Conservation (phyloP, 179 eudicot species). For the Nepenthes alata region DNA sequence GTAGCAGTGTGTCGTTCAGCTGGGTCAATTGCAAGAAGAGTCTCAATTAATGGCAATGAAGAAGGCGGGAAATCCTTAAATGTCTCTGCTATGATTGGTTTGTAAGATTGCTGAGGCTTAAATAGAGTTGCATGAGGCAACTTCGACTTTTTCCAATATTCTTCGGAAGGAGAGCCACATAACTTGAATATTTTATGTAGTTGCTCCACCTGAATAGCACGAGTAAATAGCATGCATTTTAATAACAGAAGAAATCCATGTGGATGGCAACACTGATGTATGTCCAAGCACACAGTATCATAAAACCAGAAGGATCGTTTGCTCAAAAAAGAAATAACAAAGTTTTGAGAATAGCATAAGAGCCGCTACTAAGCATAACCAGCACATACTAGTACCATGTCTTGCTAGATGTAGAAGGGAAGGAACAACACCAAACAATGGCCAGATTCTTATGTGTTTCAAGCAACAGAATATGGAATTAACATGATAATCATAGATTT, state of each 20-base stretch:
- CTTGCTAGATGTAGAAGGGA: too few species aligned
- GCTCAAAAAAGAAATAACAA: background rate
- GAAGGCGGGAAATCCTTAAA: conserved; percentile 66
- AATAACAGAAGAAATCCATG: background rate
- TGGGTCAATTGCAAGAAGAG: conserved; percentile 70
- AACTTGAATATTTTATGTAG: conserved; percentile 69
- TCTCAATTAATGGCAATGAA: conserved; percentile 54
- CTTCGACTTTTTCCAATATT: conserved; percentile 74
- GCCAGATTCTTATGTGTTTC: too few species aligned
- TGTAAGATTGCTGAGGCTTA: conserved; percentile 70
- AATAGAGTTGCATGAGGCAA: conserved; percentile 74
- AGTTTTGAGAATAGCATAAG: background rate
- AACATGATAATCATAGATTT: too few species aligned
- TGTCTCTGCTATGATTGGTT: conserved; percentile 46
- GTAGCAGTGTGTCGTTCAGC: conserved; percentile 67
- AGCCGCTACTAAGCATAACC: background rate
- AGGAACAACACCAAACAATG: too few species aligned
- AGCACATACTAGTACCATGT: background rate
- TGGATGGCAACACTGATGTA: background rate
- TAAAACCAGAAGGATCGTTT: background rate
- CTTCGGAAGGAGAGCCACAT: conserved; percentile 74
- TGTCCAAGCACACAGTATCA: background rate
- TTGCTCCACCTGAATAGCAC: conserved; percentile 50
- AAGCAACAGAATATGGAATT: too few species aligned
- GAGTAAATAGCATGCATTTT: background rate